Base-by-base conservation (phyloP, 2,329 filamentous ascomycete genomes). In the Zelopaecilomyces penicillatus region DNA sequence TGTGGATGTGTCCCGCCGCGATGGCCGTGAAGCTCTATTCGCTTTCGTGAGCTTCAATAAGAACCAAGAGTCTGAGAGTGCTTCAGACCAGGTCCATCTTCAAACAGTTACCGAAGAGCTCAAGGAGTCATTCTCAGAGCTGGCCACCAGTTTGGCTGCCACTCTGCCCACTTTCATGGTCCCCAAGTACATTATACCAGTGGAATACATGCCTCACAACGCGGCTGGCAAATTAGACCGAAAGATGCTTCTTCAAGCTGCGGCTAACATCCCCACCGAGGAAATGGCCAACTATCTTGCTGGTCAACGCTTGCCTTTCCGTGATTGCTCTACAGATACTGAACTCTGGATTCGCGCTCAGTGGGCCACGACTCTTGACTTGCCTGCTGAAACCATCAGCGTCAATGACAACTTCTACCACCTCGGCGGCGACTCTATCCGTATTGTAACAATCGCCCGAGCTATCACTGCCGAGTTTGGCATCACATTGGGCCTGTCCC, bases 351-450 rank as follows among this genome's bases (percentile, higher is more conserved):
- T 47, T n/a, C 45, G 42, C 8, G n/a, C 12, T 19, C 33, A 41
- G 9, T 47, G 45, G 45, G 42, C 45, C 5, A n/a, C 30, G 10
- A 28, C 38, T 9, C 43, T 49, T 36, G 36, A 44, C 12, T 36
- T 52, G 2, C 39, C 43, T 1, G 45, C 43, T 2, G 37, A 40
- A 6, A 45, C 41, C 9, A 51, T 55, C 37, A 43, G 51, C 34
- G 28, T 45, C 1, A 43, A 52, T 8, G 51, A 55, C 37, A 54
- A 51, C 35, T 55, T 55, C 37, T 54, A 50, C 37, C 42, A 41
- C 12, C 44, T 55, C 1, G 53, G 53, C 2, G 53, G 53, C 11
- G 52, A 55, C 31, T 55, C 53, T 3, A 53, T 54, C 30, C 45
- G 45, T 11, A 49, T 54, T 29, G 47, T 54, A 4, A 51, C 46